A percentile compares a stretch with the other conserved stretches of the same genome.
Evolutionary conservation across 768 basidiomycete species (phyloP).

Genomic region (Boletus edulis): DNA sequence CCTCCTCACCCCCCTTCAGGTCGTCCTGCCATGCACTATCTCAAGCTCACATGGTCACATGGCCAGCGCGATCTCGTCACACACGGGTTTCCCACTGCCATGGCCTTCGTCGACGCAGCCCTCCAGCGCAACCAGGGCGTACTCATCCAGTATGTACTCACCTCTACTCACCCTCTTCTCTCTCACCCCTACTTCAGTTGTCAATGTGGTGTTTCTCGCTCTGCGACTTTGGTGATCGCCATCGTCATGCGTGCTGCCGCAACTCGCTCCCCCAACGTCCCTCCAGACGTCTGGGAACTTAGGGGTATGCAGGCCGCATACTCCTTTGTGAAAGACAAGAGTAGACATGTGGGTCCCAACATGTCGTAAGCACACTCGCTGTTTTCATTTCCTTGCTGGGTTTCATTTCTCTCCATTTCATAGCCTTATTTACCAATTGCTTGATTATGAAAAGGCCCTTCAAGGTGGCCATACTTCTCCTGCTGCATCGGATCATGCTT

Average conservation of each 20-base stretch:
- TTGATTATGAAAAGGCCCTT: conserved; percentile 84
- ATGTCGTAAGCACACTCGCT: conserved; percentile 73
- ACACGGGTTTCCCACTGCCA: conserved; percentile 74
- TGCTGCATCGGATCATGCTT: conserved; percentile 53
- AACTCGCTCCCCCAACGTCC: conserved; percentile 58
- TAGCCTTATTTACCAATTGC: conserved; percentile 89
- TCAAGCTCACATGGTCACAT: conserved; percentile 90
- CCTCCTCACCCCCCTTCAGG: conserved; percentile 66
- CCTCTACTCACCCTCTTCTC: conserved; percentile 7
- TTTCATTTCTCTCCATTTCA: conserved; percentile 22
- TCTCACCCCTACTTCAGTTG: conserved; percentile 52
- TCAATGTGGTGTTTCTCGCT: conserved; percentile 91
- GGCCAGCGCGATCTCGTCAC: conserved; percentile 88
- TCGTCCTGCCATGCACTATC: conserved; percentile 80
- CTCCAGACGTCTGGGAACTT: conserved; percentile 73
- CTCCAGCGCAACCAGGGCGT: conserved; percentile 75
- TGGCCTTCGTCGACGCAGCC: conserved; percentile 79
- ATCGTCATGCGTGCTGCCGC: conserved; percentile 93
- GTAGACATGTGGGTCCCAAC: conserved; percentile 85
- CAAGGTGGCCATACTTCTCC: conserved; percentile 50
- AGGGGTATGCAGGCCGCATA: conserved; percentile 91
- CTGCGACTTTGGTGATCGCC: conserved; percentile 87
- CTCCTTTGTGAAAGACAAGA: conserved; percentile 85
- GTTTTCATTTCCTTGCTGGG: conserved; percentile 21
- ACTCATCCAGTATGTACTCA: conserved; percentile 72